Percentiles rank a stretch among this genome's conserved stretches.
These are phyloP conservation scores for Quercus berberidifolia DNA, from an alignment of 306 rosid species.

Conservation along the genomic window DNA sequence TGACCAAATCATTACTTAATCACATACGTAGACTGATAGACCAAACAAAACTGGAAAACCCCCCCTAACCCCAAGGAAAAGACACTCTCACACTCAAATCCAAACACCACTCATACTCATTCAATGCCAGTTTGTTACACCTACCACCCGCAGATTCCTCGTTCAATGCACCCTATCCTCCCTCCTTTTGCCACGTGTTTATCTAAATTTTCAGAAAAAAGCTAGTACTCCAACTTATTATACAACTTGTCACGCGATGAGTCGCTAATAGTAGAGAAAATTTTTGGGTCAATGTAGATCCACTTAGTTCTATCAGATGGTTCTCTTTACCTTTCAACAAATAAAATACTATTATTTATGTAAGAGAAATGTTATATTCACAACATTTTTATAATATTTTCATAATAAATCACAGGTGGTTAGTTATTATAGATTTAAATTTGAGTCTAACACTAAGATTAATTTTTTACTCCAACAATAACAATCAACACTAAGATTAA, in stretches of 20 bases:
- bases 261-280: accelerated
- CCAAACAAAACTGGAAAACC: neutral
- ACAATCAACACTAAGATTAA: too few species aligned
- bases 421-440: too few species aligned
- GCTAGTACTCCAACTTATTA: accelerated
- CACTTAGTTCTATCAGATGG: too few species aligned
- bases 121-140: neutral
- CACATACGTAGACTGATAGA: neutral
- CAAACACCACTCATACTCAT: neutral
- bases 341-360: too few species aligned
- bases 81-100: neutral
- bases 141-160: slow-evolving; percentile 8
- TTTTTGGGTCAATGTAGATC: neutral
- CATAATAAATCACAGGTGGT: too few species aligned
- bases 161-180: slow-evolving; percentile 4
- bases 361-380: accelerated
- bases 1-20: slow-evolving; percentile 15
- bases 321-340: accelerated
- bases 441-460: too few species aligned
- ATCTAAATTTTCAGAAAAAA: accelerated
- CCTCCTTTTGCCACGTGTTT: slow-evolving; percentile 10
- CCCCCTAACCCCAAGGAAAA: too few species aligned
- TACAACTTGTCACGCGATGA: too few species aligned
- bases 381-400: too few species aligned
- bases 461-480: too few species aligned